A percentile compares a stretch with the other conserved stretches of the same genome.
phyloP scores from a whole-genome alignment of 2,329 filamentous ascomycete species.

The Basipetospora chlamydospora region DNA sequence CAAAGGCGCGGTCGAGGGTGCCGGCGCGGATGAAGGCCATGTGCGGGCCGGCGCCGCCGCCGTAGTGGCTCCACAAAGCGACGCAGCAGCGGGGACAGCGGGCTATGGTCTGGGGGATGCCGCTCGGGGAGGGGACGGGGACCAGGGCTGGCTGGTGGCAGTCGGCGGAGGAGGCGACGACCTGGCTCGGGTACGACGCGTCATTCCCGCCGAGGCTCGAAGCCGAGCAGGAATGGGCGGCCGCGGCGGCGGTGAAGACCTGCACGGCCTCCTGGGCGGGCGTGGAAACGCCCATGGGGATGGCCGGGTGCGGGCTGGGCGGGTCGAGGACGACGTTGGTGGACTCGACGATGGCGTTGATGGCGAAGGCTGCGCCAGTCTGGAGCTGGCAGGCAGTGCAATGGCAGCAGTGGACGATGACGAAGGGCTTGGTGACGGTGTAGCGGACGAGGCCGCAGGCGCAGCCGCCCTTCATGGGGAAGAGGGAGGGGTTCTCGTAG shows the following conservation, averaged over 20 bases:
- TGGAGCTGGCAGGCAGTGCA: conserved; percentile 31
- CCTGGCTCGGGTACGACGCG: not conserved
- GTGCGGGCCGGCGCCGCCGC: conserved; percentile 13
- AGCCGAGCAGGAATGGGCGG: too few relatives aligned
- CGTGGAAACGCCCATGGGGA: conserved; percentile 8
- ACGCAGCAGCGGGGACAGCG: conserved; percentile 27
- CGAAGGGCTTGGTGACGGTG: conserved; percentile 40
- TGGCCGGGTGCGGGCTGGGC: conserved; percentile 11
- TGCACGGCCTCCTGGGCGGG: too few relatives aligned
- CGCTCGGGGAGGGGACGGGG: conserved; percentile 24
- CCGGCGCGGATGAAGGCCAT: conserved; percentile 26
- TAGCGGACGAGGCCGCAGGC: conserved; percentile 21
- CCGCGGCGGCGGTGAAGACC: too few relatives aligned
- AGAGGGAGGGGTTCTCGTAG: conserved; percentile 4
- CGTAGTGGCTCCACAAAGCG: conserved; percentile 27
- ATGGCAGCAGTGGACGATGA: conserved; percentile 30
- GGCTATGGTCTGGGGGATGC: conserved; percentile 22
- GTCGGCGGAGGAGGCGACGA: not conserved
- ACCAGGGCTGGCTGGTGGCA: conserved; percentile 3
- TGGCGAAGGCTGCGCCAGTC: conserved; percentile 22
- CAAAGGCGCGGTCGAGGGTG: conserved; percentile 25
- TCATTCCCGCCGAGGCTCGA: conserved; percentile 11
- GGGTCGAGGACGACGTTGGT: conserved; percentile 17
- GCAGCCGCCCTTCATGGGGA: conserved; percentile 6
- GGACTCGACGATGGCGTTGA: conserved; percentile 20